These are phyloP conservation scores for Mallotus japonicus DNA, from an alignment of 441 rosid genomes.

Conservation along the genomic window DNA sequence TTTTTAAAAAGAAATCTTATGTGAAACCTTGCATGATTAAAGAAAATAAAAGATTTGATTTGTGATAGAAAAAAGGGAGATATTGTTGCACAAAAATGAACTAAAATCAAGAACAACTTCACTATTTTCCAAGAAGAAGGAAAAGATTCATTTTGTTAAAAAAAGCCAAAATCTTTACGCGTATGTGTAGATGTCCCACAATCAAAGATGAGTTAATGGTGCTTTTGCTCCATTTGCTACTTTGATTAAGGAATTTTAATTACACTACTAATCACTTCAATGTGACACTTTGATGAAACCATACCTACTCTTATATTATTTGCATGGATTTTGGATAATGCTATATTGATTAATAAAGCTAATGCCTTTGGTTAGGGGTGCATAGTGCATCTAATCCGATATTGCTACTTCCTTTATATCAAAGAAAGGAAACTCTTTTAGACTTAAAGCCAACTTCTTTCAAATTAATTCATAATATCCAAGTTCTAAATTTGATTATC, in stretches of 20 bases:
- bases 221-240: neutral
- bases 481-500: neutral
- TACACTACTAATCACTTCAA: slow-evolving; percentile 10
- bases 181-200: slow-evolving; percentile 20
- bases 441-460: neutral
- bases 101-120: neutral
- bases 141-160: neutral
- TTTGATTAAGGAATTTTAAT: neutral
- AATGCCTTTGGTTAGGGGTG: no score
- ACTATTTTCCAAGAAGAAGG: neutral
- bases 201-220: neutral
- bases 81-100: neutral
- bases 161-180: neutral
- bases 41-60: neutral
- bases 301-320: no score
- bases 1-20: no score
- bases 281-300: neutral
- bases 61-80: neutral
- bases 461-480: neutral
- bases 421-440: neutral
- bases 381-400: neutral
- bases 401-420: neutral
- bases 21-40: neutral
- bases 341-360: no score
- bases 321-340: no score